Conservation (phyloP, 164 flowering plant species). For the Magnolia officinalis region DNA sequence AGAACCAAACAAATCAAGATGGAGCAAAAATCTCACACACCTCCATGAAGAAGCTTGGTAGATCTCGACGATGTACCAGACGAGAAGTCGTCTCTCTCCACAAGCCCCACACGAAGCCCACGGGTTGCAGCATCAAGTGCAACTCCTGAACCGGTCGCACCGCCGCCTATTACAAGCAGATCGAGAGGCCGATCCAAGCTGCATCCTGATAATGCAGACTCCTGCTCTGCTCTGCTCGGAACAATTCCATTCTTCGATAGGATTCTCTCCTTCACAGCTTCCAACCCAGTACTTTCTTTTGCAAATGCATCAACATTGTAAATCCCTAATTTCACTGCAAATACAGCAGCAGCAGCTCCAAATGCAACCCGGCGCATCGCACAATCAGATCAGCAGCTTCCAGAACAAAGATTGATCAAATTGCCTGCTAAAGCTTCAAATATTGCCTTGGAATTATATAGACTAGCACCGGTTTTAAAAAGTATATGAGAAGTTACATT, state of each 20-base stretch:
- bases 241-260: constrained; percentile 13
- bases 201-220: constrained; percentile 12
- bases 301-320: constrained; percentile 10
- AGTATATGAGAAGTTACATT: not conserved
- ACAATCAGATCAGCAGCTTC: not conserved
- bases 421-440: too few species aligned
- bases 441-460: not conserved
- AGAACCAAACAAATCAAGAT: too few species aligned
- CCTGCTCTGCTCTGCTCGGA: constrained; percentile 18
- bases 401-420: not conserved
- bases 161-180: constrained; percentile 28
- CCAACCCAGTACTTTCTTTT: constrained; percentile 9
- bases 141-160: constrained; percentile 26
- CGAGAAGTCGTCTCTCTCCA: constrained; percentile 28
- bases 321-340: constrained; percentile 15
- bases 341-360: constrained; percentile 17
- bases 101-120: constrained; percentile 21
- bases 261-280: constrained; percentile 15
- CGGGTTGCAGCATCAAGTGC: constrained; percentile 28
- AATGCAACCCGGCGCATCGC: constrained; percentile 1
- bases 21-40: constrained; percentile 4
- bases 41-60: constrained; percentile 34
- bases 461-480: not conserved
- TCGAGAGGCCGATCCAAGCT: constrained; percentile 13
- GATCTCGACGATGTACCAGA: constrained; percentile 27